phyloP scores from a whole-genome alignment of 2,329 filamentous ascomycete species.

The Xylariaceae sp. region DNA sequence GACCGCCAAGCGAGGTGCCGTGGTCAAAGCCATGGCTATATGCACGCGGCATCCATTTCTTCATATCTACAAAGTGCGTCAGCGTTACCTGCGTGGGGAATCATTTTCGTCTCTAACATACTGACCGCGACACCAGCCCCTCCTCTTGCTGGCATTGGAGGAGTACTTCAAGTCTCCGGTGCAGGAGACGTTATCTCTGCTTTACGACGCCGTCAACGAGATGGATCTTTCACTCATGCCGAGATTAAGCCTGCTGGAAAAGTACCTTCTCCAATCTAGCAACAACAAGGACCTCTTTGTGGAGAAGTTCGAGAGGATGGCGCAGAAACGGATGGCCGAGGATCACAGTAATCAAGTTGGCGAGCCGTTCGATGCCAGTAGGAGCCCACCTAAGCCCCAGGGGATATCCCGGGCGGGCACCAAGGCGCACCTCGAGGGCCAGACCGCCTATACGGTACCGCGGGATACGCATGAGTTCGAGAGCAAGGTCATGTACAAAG shows the following conservation, averaged over 20 bases:
- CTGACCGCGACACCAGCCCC: constrained; percentile 51
- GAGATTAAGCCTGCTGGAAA: constrained; percentile 73
- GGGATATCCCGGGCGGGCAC: constrained; percentile 57
- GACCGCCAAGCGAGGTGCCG: constrained; percentile 82
- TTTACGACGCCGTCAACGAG: constrained; percentile 89
- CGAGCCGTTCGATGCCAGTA: constrained; percentile 42
- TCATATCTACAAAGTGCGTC: constrained; percentile 88
- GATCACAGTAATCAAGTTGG: constrained; percentile 44
- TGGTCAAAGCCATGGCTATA: constrained; percentile 98
- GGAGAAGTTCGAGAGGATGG: constrained; percentile 95
- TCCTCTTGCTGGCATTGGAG: constrained; percentile 84
- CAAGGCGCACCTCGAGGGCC: constrained; percentile 57
- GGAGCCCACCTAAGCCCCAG: constrained; percentile 41
- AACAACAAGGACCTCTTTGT: constrained; percentile 95
- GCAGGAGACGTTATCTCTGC: constrained; percentile 76
- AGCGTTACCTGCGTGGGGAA: constrained; percentile 5
- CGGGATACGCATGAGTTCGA: constrained; percentile 98
- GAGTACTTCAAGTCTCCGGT: constrained; percentile 94
- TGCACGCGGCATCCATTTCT: constrained; percentile 96
- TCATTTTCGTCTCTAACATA: constrained; percentile 2
- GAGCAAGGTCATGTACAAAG: constrained; percentile 91
- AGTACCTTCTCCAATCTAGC: constrained; percentile 78
- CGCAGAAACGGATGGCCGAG: constrained; percentile 71
- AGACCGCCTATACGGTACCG: constrained; percentile 67
- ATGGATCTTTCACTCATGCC: constrained; percentile 98